phyloP scores from a whole-genome alignment of 371 early-diverging fungal genomes.

The Mortierella sp. region DNA sequence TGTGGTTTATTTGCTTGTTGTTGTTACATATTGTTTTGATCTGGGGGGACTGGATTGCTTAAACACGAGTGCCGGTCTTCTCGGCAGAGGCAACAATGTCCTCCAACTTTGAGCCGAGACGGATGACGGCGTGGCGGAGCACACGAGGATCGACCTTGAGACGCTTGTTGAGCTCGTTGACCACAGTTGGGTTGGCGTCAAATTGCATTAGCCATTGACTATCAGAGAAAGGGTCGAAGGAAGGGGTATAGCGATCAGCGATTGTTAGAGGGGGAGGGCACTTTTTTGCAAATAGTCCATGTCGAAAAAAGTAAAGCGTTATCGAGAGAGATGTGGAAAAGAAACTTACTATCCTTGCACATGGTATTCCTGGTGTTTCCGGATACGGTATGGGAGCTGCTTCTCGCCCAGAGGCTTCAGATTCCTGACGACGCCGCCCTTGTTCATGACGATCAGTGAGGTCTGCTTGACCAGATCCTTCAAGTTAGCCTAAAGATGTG shows the following conservation, averaged over 20 bases:
- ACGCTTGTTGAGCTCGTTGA: constrained; percentile 72
- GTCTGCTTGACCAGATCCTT: constrained; percentile 76
- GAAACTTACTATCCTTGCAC: constrained; percentile 72
- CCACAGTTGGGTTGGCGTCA: constrained; percentile 76
- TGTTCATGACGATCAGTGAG: constrained; percentile 77
- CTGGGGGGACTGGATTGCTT: not conserved
- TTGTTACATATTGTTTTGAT: not conserved
- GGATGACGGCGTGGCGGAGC: constrained; percentile 81
- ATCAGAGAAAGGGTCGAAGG: not conserved
- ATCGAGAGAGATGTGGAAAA: not conserved
- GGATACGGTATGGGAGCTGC: constrained; percentile 74
- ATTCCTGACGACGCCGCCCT: constrained; percentile 84
- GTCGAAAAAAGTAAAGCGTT: not conserved
- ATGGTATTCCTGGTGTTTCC: constrained; percentile 76
- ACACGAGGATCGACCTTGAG: constrained; percentile 82
- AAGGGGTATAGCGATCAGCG: too few relatives aligned
- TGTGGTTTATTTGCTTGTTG: not conserved
- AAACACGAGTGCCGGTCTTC: constrained; percentile 60
- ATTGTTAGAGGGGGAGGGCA: too few relatives aligned
- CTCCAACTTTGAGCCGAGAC: constrained; percentile 77
- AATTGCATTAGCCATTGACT: constrained; percentile 88
- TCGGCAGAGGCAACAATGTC: constrained; percentile 71
- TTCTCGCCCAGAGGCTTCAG: constrained; percentile 77
- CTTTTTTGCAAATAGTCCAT: not conserved
- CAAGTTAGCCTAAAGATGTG: constrained; percentile 63